Evolutionary conservation across 805 yeast genomes (phyloP).

Genomic region (Metschnikowia aberdeeniae): DNA sequence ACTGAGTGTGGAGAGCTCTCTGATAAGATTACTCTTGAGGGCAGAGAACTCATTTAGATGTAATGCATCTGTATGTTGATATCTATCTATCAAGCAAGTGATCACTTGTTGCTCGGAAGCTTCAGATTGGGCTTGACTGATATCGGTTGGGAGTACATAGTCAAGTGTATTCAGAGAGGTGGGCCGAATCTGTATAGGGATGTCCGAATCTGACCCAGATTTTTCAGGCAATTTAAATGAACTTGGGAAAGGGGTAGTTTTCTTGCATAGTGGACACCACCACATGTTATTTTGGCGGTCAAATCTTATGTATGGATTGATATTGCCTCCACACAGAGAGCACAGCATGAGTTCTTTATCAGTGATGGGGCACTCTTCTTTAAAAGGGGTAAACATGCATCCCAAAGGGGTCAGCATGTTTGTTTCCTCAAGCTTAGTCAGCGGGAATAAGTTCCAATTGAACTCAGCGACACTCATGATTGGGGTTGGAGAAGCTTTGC

Average conservation of each 20-base stretch:
- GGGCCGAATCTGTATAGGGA: constrained; percentile 28
- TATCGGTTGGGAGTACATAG: constrained; percentile 28
- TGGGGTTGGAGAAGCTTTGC: neutral
- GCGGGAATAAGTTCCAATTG: constrained; percentile 61
- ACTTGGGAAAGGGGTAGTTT: constrained; percentile 21
- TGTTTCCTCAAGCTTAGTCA: constrained; percentile 34
- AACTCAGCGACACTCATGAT: constrained; percentile 46
- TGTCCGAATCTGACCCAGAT: constrained; percentile 18
- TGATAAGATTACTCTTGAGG: constrained; percentile 14
- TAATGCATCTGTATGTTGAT: constrained; percentile 25
- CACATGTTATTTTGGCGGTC: constrained; percentile 31
- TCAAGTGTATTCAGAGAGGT: constrained; percentile 25
- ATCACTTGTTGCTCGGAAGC: constrained; percentile 11
- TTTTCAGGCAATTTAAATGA: constrained; percentile 14
- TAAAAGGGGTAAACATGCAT: constrained; percentile 31
- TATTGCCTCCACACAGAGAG: constrained; percentile 22
- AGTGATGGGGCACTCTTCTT: constrained; percentile 2
- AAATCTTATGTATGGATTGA: constrained; percentile 28
- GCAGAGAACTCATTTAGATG: constrained; percentile 8
- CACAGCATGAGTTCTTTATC: constrained; percentile 22
- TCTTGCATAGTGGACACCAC: constrained; percentile 38
- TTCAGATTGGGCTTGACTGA: constrained; percentile 13
- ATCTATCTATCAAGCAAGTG: constrained; percentile 28
- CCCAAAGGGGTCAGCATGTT: constrained; percentile 34
- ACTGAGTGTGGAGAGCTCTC: constrained; percentile 16